Conservation (phyloP, 2,329 filamentous ascomycete species). For the Ophiostoma sp. region DNA sequence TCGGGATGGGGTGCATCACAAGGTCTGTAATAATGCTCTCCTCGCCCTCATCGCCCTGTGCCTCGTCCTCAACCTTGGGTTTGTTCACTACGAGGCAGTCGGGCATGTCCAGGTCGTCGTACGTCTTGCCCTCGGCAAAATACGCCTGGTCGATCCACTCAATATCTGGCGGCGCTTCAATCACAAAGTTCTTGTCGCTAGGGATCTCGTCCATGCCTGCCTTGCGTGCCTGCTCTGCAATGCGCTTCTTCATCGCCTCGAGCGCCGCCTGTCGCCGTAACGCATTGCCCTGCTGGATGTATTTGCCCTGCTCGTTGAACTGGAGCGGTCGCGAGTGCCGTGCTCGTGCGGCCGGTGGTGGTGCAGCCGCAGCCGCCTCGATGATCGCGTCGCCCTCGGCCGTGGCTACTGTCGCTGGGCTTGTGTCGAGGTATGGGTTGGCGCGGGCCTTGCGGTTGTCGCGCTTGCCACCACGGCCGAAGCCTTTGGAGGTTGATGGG, state of each 20-base stretch:
- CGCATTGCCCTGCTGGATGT: conserved; percentile 90
- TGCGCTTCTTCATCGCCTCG: conserved; percentile 91
- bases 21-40: conserved; percentile 89
- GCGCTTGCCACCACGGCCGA: conserved; percentile 25
- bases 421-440: conserved; percentile 84
- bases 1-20: conserved; percentile 86
- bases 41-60: conserved; percentile 50
- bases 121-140: conserved; percentile 71
- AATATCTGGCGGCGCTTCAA: conserved; percentile 79
- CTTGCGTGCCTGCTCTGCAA: conserved; percentile 82
- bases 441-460: conserved; percentile 13
- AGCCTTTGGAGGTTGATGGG: conserved; percentile 40
- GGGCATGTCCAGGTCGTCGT: conserved; percentile 67
- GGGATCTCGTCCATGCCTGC: conserved; percentile 92
- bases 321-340: conserved; percentile 74
- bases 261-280: conserved; percentile 82
- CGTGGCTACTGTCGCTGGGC: conserved; percentile 51
- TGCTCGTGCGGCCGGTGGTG: conserved; percentile 52
- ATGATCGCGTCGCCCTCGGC: conserved; percentile 59
- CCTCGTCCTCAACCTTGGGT: conserved; percentile 34
- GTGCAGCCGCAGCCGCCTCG: conserved; percentile 58
- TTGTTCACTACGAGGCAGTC: conserved; percentile 53
- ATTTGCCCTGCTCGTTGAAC: conserved; percentile 97
- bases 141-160: conserved; percentile 96
- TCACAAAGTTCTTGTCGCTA: conserved; percentile 85